Evolutionary conservation across 169 alveolate species (phyloP).

Genomic region (Cryptosporidium canis): DNA sequence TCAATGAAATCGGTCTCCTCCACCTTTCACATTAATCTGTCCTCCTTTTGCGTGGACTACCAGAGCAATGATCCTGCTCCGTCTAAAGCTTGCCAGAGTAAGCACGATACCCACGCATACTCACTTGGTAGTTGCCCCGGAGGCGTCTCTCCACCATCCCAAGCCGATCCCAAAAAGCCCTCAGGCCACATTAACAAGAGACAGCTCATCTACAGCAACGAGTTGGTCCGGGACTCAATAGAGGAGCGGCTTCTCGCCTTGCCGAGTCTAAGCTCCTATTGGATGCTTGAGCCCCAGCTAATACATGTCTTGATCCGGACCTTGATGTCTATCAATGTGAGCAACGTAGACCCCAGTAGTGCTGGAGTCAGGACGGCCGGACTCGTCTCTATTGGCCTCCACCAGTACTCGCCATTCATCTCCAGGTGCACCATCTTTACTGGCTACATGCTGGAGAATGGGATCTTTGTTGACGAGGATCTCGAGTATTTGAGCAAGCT

Average conservation of each 20-base stretch:
- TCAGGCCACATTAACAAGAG: constrained; percentile 1
- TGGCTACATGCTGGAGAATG: constrained; percentile 50
- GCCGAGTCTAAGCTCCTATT: constrained; percentile 29
- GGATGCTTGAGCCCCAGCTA: constrained; percentile 50
- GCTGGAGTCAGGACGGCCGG: not conserved
- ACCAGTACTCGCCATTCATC: constrained; percentile 57
- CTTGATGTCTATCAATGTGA: constrained; percentile 17
- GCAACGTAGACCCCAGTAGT: not conserved
- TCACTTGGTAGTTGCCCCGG: not conserved
- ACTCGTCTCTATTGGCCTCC: constrained; percentile 14
- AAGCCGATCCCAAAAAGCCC: not conserved
- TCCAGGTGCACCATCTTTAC: constrained; percentile 36
- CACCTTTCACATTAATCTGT: constrained; percentile 5
- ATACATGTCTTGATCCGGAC: constrained; percentile 7
- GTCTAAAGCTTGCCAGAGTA: not conserved
- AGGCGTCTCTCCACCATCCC: not conserved
- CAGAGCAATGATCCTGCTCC: not conserved
- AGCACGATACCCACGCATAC: not conserved
- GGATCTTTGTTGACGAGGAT: not conserved
- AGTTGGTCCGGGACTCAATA: constrained; percentile 31
- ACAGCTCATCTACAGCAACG: constrained; percentile 15
- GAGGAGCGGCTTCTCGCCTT: constrained; percentile 26
- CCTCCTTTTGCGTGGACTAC: not conserved
- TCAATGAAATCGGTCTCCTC: constrained; percentile 12
- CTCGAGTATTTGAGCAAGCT: not conserved